Evolutionary conservation across 768 basidiomycete species (phyloP).

Genomic region (Suillus decipiens): DNA sequence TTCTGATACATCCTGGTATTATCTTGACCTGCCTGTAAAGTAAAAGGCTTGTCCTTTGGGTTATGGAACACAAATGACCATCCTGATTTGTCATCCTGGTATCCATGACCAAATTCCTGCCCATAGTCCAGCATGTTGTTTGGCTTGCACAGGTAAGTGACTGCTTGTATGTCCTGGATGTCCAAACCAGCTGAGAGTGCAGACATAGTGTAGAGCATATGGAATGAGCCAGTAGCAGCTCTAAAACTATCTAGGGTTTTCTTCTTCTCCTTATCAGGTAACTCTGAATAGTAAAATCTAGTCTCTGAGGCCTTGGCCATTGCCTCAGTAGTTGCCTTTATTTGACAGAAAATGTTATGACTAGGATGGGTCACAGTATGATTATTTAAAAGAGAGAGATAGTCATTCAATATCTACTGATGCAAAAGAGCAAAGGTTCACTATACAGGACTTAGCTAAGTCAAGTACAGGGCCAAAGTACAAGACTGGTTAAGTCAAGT

Average conservation of each 20-base stretch:
- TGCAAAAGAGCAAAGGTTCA: too few relatives aligned
- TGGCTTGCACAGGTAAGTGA: not conserved
- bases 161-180: not conserved
- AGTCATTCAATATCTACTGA: too few relatives aligned
- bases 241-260: not conserved
- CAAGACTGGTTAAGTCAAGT: too few relatives aligned
- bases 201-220: not conserved
- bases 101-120: not conserved
- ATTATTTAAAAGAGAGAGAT: too few relatives aligned
- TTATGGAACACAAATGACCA: not conserved
- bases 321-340: too few relatives aligned
- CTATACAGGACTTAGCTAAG: too few relatives aligned
- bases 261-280: not conserved
- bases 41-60: not conserved
- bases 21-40: not conserved
- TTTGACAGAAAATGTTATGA: too few relatives aligned
- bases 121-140: not conserved
- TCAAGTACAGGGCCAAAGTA: too few relatives aligned
- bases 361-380: too few relatives aligned
- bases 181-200: not conserved
- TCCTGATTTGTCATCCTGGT: not conserved
- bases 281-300: not conserved
- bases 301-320: too few relatives aligned
- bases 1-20: not conserved
- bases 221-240: not conserved